Evolutionary conservation across 2,329 filamentous ascomycete genomes (phyloP).

Genomic region (Penicillium sp.): DNA sequence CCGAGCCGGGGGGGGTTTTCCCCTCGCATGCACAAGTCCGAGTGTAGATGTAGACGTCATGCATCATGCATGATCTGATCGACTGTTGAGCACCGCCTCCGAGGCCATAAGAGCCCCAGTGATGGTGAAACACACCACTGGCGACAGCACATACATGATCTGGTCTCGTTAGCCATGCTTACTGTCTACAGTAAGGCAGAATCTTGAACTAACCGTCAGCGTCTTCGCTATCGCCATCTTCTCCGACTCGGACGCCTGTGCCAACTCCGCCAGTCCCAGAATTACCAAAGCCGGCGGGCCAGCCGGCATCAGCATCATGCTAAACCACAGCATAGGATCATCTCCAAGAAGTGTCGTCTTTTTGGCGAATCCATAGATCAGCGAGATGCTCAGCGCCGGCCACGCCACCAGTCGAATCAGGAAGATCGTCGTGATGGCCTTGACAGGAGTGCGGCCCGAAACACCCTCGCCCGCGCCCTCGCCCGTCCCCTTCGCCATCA

Average conservation of each 20-base stretch:
- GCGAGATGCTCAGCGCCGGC: constrained; percentile 60
- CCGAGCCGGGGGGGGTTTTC: neutral
- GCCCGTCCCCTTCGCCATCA: too few species aligned
- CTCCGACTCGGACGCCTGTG: constrained; percentile 47
- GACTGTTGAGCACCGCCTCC: constrained; percentile 21
- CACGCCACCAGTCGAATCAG: constrained; percentile 64
- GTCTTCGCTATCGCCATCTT: constrained; percentile 61
- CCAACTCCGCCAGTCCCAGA: constrained; percentile 56
- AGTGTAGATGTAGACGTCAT: constrained; percentile 4
- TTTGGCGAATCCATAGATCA: constrained; percentile 60
- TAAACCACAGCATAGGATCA: constrained; percentile 70
- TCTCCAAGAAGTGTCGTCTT: constrained; percentile 56
- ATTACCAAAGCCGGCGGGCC: constrained; percentile 61
- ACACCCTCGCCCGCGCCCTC: constrained; percentile 11
- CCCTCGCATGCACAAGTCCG: neutral
- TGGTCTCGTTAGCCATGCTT: too few species aligned
- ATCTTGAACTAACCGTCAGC: constrained; percentile 43
- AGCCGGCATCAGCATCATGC: constrained; percentile 63
- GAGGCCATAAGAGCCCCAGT: constrained; percentile 38
- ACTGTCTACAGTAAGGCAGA: constrained; percentile 6
- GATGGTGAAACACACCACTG: constrained; percentile 35
- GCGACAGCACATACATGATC: constrained; percentile 39
- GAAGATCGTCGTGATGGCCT: constrained; percentile 57
- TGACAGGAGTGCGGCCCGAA: constrained; percentile 44
- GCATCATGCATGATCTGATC: neutral